These are phyloP conservation scores for Royoungia palumana DNA, from an alignment of 768 basidiomycete species.

Conservation along the genomic window DNA sequence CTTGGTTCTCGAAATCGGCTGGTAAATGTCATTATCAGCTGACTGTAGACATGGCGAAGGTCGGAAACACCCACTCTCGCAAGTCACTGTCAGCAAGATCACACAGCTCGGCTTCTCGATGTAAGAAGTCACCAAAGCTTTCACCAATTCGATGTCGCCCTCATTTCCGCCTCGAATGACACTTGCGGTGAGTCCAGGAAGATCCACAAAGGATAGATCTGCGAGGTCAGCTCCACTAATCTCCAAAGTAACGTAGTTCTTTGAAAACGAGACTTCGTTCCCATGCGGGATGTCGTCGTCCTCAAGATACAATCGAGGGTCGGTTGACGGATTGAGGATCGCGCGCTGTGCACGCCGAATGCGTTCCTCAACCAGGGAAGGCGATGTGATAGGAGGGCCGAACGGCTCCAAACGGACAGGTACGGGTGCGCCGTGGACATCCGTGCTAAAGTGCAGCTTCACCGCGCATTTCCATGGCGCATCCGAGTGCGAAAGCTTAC, in stretches of 20 bases:
- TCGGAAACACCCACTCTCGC: constrained; percentile 21
- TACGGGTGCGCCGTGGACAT: constrained; percentile 36
- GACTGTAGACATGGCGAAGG: constrained; percentile 21
- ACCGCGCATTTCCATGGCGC: constrained; percentile 50
- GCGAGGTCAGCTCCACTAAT: constrained; percentile 59
- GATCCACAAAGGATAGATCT: constrained; percentile 62
- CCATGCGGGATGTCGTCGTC: constrained; percentile 7
- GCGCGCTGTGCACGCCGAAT: constrained; percentile 65
- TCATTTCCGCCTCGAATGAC: constrained; percentile 47
- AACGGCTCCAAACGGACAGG: constrained; percentile 41
- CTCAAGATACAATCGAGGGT: constrained; percentile 14
- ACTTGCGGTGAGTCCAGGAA: constrained; percentile 63
- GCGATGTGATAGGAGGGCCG: constrained; percentile 48
- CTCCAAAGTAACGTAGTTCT: constrained; percentile 53
- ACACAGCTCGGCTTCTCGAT: constrained; percentile 68
- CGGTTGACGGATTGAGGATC: constrained; percentile 53
- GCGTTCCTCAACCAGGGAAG: constrained; percentile 57
- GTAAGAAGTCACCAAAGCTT: constrained; percentile 53
- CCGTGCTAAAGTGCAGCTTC: constrained; percentile 43
- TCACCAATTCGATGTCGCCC: constrained; percentile 60
- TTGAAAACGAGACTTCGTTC: constrained; percentile 43
- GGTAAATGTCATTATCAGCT: constrained; percentile 32
- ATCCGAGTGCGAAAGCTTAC: constrained; percentile 43
- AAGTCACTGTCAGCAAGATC: constrained; percentile 61
- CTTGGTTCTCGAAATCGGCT: constrained; percentile 84